Base-by-base conservation (phyloP, 805 yeast species). In the Saccharomycopsis selenospora region DNA sequence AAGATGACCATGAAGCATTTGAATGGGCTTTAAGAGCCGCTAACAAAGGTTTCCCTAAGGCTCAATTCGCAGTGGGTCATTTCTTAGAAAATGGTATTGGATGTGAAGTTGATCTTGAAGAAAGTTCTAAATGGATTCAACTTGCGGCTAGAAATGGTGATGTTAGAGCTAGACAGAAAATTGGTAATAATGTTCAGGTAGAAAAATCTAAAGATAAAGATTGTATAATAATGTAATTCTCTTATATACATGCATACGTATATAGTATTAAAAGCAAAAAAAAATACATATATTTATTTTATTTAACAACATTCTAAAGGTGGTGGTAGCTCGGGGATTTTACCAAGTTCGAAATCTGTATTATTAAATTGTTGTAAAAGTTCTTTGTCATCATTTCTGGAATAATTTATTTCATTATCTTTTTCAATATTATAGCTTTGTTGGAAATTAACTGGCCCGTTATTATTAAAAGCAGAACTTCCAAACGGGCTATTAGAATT, bases 21-120 rank as follows among this genome's bases (percentile, higher is more conserved):
- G 93, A 87, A 58, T 93, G 98, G 98, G 97, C 97, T 1, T 68
- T 77, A 47, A 72, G 86, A 54, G 91, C 98, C 0, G 97, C 98
- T 0, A 71, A 75, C 38, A 67, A 78, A 36, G 86, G 86, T 13
- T 71, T 75, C 30, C 75, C 87, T 4, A 87, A 87, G 63, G 98
- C 95, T 1, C 95, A 88, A 72, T 80, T 76, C 61, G 84, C 95
- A 0, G 68, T 88, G 38, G 95, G 90, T 23, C 82, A 84, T 59
- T 89, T 90, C 59, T 80, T 78, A 59, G 95, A 88, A 53, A 76
- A 80, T 59, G 98, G 98, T 1, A 79, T 88, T 54, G 99, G 98
- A 1, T 83, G 95, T 61, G 78, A 73, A 20, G 66, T 69, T 26
- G 77, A 85, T 61, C 46, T 64, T 3, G 64, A 64, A 4, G 76